Base-by-base conservation (phyloP, 768 basidiomycete genomes). In the Porphyrellus cyaneotinctus region DNA sequence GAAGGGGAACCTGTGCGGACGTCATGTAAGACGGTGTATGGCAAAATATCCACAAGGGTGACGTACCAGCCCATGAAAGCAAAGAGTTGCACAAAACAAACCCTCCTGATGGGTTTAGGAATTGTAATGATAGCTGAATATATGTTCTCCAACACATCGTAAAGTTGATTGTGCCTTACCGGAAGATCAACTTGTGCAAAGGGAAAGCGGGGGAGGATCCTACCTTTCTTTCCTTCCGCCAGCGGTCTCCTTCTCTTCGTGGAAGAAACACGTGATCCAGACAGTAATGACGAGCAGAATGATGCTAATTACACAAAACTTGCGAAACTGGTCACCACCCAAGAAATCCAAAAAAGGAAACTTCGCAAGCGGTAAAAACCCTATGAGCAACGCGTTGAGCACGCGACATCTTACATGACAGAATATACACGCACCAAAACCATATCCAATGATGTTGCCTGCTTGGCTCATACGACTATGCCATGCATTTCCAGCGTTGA, bases 401-500 rank as follows among this genome's bases (percentile, higher is more conserved):
- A 42, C 10, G n/a, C 18, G 7, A 31, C 43, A 26, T 45, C 31
- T 15, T 7, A 32, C n/a, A 45, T 14, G 39, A 30, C 22, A 43
- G 44, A 6, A 47, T 13, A 26, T 38, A 10, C 23, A 54, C 80
- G 52, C 64, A 88, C 91, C 94, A 65, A 95, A 88, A 2, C 90
- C 90, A 72, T 85, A 97, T 10, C 97, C 97, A 57, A 97, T 68
- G 44, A 98, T 95, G 65, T 97, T 98, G 20, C 94, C 97, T n/a
- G 93, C 84, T 65, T 98, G 93, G 39, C 84, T 87, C 89, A 97
- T 97, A 56, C 92, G 78, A 42, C 95, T 89, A 56, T 97, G 94
- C 94, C 95, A 99, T 31, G 97, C 97, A 72, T 98, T 99, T 5
- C 88, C 93, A n/a, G 84, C 79, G 51, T 87, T 93, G 13, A 97